Base-by-base conservation (phyloP, 208 protist genomes). In the Porcisia hertigi region DNA sequence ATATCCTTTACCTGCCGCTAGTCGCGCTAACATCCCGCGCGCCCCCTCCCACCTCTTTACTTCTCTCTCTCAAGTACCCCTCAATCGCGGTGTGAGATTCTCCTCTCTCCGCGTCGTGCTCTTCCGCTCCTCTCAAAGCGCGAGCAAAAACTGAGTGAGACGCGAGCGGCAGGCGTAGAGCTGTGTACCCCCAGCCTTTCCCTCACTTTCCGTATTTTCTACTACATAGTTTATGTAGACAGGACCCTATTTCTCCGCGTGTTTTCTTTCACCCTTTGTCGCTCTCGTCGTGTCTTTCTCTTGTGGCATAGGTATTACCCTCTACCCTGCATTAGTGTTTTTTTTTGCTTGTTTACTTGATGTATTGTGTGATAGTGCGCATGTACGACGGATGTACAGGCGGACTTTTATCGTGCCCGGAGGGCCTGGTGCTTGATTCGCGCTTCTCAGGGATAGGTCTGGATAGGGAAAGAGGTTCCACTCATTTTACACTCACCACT, bases 161-260 rank as follows among this genome's bases (percentile, higher is more conserved):
- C 45, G 62, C 23, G 34, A 52, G 25, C 34, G 36, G 18, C 36
- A 18, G 25, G 39, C 23, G 60, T 30, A 45, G 60, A 65, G 36
- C 6, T 39, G 34, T 43, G 34, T 65, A 11, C 30, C 30, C 34
- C 52, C 47, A 30, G 63, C 18, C 63, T 53, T 58, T 65, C 54
- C 12, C 8, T 49, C 45, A 3, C 64, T 36, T n/a, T n/a, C 47
- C 36, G 18, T 7, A 30, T 9, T 34, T 36, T 3, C 34, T 67
- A 73, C 47, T 79, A 59, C 75, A 79, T 79, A 73, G 75, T 79
- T 79, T 41, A 66, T 73, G 30, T 34, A n/a, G 34, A 47, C 47
- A 11, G 30, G 41, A 7, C 49, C 11, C 45, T 20, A 12, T 14
- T 6, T 39, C 5, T 69, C 36, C 59, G 25, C 20, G 36, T 74